Evolutionary conservation across 176 grass and related monocot species (phyloP).

Genomic region (Juncus inflexus): DNA sequence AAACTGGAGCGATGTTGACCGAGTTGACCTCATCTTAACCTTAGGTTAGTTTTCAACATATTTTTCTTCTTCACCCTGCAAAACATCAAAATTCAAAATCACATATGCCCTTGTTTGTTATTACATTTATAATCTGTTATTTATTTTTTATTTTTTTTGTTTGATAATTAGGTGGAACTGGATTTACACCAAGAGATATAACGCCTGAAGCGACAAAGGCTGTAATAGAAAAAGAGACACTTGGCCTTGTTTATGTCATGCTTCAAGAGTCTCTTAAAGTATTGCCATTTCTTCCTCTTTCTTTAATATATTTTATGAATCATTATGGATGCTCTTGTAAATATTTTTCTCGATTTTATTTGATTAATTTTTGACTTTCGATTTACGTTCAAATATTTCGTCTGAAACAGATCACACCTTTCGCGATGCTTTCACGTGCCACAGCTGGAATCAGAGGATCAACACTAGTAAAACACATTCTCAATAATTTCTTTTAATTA

Average conservation of each 20-base stretch:
- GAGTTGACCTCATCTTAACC: slow-evolving; percentile 76
- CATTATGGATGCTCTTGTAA: background rate
- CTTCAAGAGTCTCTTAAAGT: slow-evolving; percentile 95
- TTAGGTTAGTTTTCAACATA: slow-evolving; percentile 42
- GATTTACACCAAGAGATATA: slow-evolving; percentile 86
- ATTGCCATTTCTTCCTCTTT: slow-evolving; percentile 6
- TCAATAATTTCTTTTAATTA: background rate
- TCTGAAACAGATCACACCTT: slow-evolving; percentile 62
- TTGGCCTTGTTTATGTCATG: slow-evolving; percentile 75
- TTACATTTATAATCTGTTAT: background rate
- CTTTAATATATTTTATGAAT: background rate
- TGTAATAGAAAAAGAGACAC: slow-evolving; percentile 82
- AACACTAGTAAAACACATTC: slow-evolving; percentile 42
- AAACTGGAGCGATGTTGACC: slow-evolving; percentile 61
- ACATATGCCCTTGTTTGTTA: slow-evolving; percentile 4
- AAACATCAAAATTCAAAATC: background rate
- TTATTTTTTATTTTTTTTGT: background rate
- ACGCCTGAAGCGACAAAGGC: slow-evolving; percentile 87
- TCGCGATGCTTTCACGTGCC: slow-evolving; percentile 85
- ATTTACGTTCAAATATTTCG: slow-evolving; percentile 14
- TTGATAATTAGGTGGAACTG: slow-evolving; percentile 65
- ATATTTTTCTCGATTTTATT: background rate
- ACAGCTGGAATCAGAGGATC: slow-evolving; percentile 82
- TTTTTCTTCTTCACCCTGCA: slow-evolving; percentile 19
- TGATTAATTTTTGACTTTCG: background rate